A percentile compares a stretch with the other conserved stretches of the same genome.
These are phyloP conservation scores for Encephalitozoon hellem DNA, from an alignment of 371 early-diverging fungal species.

Conservation along the genomic window DNA sequence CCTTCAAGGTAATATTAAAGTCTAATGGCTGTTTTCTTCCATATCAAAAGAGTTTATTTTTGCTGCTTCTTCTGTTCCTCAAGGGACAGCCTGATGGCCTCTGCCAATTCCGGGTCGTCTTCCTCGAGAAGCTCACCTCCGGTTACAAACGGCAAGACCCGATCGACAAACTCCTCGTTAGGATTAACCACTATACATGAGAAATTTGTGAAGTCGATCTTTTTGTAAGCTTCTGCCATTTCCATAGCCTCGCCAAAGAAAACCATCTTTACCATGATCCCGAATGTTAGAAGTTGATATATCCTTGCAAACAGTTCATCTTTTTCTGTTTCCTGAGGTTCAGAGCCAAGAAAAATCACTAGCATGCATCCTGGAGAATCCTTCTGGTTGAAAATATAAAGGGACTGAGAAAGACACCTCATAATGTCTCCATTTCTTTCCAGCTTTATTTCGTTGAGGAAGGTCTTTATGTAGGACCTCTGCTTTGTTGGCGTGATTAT, in stretches of 20 bases:
- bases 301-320: conserved; percentile 71
- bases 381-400: conserved; percentile 64
- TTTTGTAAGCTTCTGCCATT: conserved; percentile 64
- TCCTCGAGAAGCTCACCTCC: conserved; percentile 8
- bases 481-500: conserved; percentile 53
- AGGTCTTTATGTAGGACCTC: conserved; percentile 29
- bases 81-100: conserved; percentile 45
- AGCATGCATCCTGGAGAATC: conserved; percentile 83
- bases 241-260: conserved; percentile 85
- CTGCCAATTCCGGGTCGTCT: conserved; percentile 51
- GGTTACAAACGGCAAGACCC: conserved; percentile 1
- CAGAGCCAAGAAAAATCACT: conserved; percentile 82
- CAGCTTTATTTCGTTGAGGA: conserved; percentile 29
- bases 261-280: conserved; percentile 80
- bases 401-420: conserved; percentile 15
- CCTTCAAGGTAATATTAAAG: conserved; percentile 71
- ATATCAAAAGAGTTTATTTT: not conserved
- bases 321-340: conserved; percentile 68
- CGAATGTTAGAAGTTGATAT: conserved; percentile 89
- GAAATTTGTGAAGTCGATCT: conserved; percentile 27
- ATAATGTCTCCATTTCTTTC: conserved; percentile 8
- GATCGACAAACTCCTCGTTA: conserved; percentile 28
- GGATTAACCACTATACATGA: conserved; percentile 1
- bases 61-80: conserved; percentile 26
- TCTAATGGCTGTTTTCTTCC: not conserved